A percentile compares a stretch with the other conserved stretches of the same genome.
Conservation (phyloP, 1,284 basidiomycete species). For the Amylostereum chailletii region DNA sequence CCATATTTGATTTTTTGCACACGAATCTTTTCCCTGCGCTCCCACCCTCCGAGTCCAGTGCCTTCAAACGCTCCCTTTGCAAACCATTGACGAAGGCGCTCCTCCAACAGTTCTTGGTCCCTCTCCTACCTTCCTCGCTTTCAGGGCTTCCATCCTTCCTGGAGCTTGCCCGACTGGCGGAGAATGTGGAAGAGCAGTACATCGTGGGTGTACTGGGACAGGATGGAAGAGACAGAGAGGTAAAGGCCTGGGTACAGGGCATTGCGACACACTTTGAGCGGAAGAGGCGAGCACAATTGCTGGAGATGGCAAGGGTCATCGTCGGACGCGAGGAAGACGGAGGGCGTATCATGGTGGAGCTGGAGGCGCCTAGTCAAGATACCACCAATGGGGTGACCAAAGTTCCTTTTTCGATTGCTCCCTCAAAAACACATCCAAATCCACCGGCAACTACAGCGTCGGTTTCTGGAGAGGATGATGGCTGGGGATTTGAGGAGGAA, state of each 20-base stretch:
- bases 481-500: slow-evolving; percentile 26
- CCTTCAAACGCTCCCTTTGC: slow-evolving; percentile 44
- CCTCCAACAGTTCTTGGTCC: slow-evolving; percentile 56
- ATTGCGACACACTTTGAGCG: slow-evolving; percentile 67
- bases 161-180: slow-evolving; percentile 41
- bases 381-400: not conserved
- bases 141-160: slow-evolving; percentile 53
- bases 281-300: slow-evolving; percentile 50
- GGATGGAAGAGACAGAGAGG: slow-evolving; percentile 36
- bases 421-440: not conserved
- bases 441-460: slow-evolving; percentile 1
- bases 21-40: slow-evolving; percentile 45
- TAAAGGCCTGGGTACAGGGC: slow-evolving; percentile 54
- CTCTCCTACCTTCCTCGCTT: slow-evolving; percentile 57
- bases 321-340: slow-evolving; percentile 28
- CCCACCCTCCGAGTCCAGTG: slow-evolving; percentile 32
- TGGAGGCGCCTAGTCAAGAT: slow-evolving; percentile 8
- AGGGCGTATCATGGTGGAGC: slow-evolving; percentile 27
- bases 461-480: slow-evolving; percentile 22
- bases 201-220: slow-evolving; percentile 43
- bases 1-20: slow-evolving; percentile 47
- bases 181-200: slow-evolving; percentile 53
- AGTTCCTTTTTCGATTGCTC: not conserved
- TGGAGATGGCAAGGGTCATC: slow-evolving; percentile 46
- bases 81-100: slow-evolving; percentile 51